Percentiles rank a stretch among this genome's conserved stretches.
Conservation (phyloP, 139 green algal species). For the Raphidocelis subcapitata region DNA sequence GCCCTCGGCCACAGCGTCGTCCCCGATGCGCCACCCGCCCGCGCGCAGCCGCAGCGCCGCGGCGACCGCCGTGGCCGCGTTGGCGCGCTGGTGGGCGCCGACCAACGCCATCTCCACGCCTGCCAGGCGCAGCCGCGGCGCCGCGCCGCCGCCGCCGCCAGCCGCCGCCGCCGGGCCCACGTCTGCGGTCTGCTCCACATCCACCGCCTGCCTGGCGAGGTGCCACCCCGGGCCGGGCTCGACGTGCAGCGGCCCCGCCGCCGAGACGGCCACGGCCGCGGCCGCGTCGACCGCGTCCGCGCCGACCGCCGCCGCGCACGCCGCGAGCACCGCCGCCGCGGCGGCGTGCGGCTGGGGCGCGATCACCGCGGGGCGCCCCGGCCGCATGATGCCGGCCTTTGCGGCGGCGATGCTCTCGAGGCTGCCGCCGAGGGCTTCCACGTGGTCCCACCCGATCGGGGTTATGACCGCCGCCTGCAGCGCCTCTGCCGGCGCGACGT, state of each 20-base stretch:
- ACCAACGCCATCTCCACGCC: constrained; percentile 46
- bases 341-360: constrained; percentile 50
- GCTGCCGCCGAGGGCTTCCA: constrained; percentile 68
- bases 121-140: background rate
- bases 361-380: constrained; percentile 60
- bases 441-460: constrained; percentile 61
- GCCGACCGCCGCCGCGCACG: background rate
- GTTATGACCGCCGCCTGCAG: constrained; percentile 58
- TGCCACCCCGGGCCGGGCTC: background rate
- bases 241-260: background rate
- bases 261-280: background rate
- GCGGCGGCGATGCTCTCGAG: constrained; percentile 64
- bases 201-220: background rate
- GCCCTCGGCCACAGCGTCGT: constrained; percentile 34
- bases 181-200: background rate
- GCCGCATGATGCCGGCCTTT: constrained; percentile 83
- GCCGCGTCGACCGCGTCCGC: background rate
- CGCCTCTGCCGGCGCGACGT: constrained; percentile 58
- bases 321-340: constrained; percentile 37
- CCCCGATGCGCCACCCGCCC: constrained; percentile 26
- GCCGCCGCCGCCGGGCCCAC: background rate
- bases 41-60: constrained; percentile 43
- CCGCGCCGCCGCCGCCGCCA: background rate
- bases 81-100: constrained; percentile 66
- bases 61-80: constrained; percentile 63